Base-by-base conservation (phyloP, 2,329 filamentous ascomycete species). In the Xylaria sp. region DNA sequence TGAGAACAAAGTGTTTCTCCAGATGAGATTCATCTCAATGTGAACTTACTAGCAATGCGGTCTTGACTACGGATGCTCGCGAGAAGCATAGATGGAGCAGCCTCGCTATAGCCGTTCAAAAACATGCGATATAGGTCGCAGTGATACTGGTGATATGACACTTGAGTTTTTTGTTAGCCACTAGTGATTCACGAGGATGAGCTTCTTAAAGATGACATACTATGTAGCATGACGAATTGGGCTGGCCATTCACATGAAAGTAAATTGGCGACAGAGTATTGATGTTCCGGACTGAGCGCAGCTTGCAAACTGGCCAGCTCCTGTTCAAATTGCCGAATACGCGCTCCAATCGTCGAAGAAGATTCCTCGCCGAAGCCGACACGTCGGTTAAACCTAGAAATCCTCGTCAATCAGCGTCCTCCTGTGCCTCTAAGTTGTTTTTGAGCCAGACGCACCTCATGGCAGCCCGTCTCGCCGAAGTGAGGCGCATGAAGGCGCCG, bases 71-170 rank as follows among this genome's bases (percentile, higher is more conserved):
- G 74, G 1, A 80, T 70, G 2, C 69, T 73, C 3, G 75, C 74
- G 6, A 81, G 69, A 26, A 71, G 28, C 36, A 49, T 33, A 26
- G 57, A 60, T 15, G 80, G 81, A 0, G 82, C 79, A 0, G 81
- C 78, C 54, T 83, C 82, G 3, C 78, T 79, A 51, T 81, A 84
- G 13, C 78, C 80, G 1, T 77, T 77, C 3, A 84, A 71, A 4
- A 83, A 77, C n/a, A 83, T 77, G 2, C 82, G 80, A 63, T 83
- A 83, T 4, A 84, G 67, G 57, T 84, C 82, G 70, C 81, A 83
- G 61, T 83, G 79, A 11, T 78, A 80, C 56, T 83, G 81, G 20
- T 83, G 81, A 74, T 79, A 83, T 0, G 78, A 80, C 20, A 78
- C 71, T 36, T 40, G 15, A 7, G 13, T 4, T 36, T 20, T 51